phyloP scores from a whole-genome alignment of 768 basidiomycete species.

The Mycena indigotica region DNA sequence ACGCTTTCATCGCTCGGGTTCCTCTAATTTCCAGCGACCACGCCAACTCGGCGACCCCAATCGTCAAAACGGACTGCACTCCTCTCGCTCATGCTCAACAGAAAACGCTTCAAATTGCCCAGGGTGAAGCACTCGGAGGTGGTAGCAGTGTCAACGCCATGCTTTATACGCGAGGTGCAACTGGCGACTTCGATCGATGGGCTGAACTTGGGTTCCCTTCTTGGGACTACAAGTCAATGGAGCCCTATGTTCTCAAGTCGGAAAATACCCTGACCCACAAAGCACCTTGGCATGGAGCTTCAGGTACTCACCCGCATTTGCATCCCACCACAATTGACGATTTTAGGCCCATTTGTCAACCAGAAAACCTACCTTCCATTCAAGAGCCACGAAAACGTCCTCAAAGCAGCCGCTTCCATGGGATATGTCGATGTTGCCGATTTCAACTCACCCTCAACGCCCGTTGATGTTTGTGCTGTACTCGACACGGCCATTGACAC shows the following conservation, averaged over 20 bases:
- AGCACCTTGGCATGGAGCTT: neutral
- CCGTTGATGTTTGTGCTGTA: slow-evolving; percentile 2
- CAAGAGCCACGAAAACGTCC: neutral
- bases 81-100: neutral
- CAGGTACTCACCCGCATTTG: neutral
- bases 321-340: neutral
- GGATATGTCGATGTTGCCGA: neutral
- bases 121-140: slow-evolving; percentile 7
- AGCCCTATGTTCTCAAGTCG: slow-evolving; percentile 15
- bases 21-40: slow-evolving; percentile 34
- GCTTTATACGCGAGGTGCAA: slow-evolving; percentile 12
- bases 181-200: slow-evolving; percentile 19
- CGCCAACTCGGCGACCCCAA: slow-evolving; percentile 6
- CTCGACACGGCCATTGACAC: slow-evolving; percentile 7
- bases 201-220: slow-evolving; percentile 12
- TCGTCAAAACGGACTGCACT: neutral
- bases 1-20: slow-evolving; percentile 34
- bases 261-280: slow-evolving; percentile 13
- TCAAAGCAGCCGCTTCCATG: neutral
- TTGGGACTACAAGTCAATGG: slow-evolving; percentile 9
- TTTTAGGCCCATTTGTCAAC: neutral
- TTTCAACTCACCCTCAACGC: neutral
- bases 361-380: neutral
- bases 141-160: slow-evolving; percentile 14
- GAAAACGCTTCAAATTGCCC: neutral